A percentile compares a stretch with the other conserved stretches of the same genome.
These are phyloP conservation scores for Pyrenopolyporus hunteri DNA, from an alignment of 495 filamentous ascomycete species.

Conservation along the genomic window DNA sequence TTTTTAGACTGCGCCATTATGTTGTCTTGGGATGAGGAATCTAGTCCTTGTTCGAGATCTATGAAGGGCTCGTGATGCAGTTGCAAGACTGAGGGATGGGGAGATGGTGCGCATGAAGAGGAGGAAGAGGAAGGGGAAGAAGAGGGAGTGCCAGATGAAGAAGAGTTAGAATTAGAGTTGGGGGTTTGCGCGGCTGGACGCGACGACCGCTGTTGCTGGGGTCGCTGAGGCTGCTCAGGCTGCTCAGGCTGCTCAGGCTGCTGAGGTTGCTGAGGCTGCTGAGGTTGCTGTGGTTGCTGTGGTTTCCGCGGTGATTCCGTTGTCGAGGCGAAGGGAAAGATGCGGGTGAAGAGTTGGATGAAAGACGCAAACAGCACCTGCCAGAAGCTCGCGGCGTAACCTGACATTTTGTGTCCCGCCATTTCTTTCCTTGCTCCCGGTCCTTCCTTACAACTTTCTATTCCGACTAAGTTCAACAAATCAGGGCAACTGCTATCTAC, in stretches of 20 bases:
- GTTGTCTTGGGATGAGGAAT: constrained; percentile 11
- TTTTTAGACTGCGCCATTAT: constrained; percentile 29
- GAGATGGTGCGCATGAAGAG: background rate
- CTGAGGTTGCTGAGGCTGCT: background rate
- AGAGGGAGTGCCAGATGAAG: background rate
- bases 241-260: no score
- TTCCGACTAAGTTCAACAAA: background rate
- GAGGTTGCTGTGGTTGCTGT: constrained; percentile 4
- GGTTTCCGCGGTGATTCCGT: constrained; percentile 7
- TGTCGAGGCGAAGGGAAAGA: constrained; percentile 35
- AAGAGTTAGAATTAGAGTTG: background rate
- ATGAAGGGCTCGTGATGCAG: constrained; percentile 12
- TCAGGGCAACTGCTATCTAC: no score
- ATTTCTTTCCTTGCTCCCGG: constrained; percentile 33
- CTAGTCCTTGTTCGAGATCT: constrained; percentile 30
- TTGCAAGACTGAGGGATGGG: background rate
- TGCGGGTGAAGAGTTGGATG: constrained; percentile 38
- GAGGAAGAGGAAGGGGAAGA: constrained; percentile 3
- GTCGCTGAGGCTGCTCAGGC: no score
- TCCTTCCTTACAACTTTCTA: constrained; percentile 13
- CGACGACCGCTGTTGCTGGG: no score
- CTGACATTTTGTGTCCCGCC: constrained; percentile 45
- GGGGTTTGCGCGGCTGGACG: background rate
- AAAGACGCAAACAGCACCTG: constrained; percentile 45
- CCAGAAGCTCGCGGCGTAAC: constrained; percentile 44